A percentile compares a stretch with the other conserved stretches of the same genome.
Conservation (phyloP, 306 rosid species). For the Oemleria cerasiformis region DNA sequence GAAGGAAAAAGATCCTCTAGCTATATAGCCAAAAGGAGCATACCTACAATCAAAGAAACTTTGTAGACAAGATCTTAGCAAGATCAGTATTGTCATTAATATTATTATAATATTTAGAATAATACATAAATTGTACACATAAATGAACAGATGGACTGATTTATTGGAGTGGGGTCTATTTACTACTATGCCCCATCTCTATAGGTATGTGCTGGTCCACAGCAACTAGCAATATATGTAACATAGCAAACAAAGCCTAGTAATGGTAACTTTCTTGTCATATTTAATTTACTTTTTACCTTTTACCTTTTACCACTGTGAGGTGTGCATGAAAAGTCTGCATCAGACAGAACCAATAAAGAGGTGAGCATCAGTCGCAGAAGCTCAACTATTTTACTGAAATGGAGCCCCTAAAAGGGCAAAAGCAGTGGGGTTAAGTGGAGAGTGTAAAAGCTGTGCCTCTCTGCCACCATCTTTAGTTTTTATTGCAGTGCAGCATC, state of each 20-base stretch:
- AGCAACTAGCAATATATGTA: constrained; percentile 29
- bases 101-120: constrained; percentile 46
- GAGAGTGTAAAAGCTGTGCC: constrained; percentile 36
- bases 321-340: neutral
- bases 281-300: constrained; percentile 25
- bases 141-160: constrained; percentile 55
- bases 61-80: constrained; percentile 49
- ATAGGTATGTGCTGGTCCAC: constrained; percentile 48
- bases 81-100: constrained; percentile 38
- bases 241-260: constrained; percentile 21
- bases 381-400: neutral
- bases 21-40: constrained; percentile 63
- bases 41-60: constrained; percentile 47
- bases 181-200: constrained; percentile 27
- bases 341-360: constrained; percentile 11
- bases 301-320: constrained; percentile 10
- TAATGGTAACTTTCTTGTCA: constrained; percentile 1
- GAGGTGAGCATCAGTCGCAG: constrained; percentile 12
- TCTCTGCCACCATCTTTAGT: neutral
- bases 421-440: constrained; percentile 29
- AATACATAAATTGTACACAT: constrained; percentile 57
- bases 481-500: neutral
- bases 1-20: constrained; percentile 42
- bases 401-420: constrained; percentile 19
- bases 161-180: constrained; percentile 42